These are phyloP conservation scores for Leishmania major DNA, from an alignment of 208 protist species.

Conservation along the genomic window DNA sequence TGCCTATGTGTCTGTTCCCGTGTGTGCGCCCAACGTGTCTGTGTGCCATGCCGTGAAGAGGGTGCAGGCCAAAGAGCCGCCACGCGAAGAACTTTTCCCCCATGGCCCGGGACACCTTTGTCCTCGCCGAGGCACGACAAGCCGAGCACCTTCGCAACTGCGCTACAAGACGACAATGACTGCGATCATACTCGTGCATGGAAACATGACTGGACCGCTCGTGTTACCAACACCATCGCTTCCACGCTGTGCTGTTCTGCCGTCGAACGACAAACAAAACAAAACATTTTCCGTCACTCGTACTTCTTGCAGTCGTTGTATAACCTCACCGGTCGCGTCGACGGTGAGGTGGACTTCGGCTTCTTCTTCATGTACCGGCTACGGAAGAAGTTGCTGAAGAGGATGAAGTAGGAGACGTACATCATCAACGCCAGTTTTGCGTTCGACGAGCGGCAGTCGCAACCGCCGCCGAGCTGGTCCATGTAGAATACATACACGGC, in stretches of 20 bases:
- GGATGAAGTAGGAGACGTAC: slow-evolving; percentile 87
- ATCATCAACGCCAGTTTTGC: slow-evolving; percentile 62
- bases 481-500: slow-evolving; percentile 45
- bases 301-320: slow-evolving; percentile 2
- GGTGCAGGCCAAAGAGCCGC: not conserved
- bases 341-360: slow-evolving; percentile 18
- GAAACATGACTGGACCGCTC: not conserved
- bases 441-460: slow-evolving; percentile 49
- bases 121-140: not conserved
- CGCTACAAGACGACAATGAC: not conserved
- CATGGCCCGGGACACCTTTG: not conserved
- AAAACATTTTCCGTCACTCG: not conserved
- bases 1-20: not conserved
- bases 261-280: no score
- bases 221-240: not conserved
- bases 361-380: slow-evolving; percentile 49
- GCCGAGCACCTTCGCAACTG: not conserved
- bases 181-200: not conserved
- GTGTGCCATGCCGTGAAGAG: not conserved
- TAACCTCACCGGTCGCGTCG: not conserved
- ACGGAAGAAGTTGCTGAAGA: slow-evolving; percentile 84
- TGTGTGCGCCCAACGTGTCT: not conserved
- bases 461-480: slow-evolving; percentile 40
- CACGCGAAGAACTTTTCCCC: not conserved
- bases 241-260: no score